These are phyloP conservation scores for Vickermania spadyakhi DNA, from an alignment of 208 protist species.

Conservation along the genomic window DNA sequence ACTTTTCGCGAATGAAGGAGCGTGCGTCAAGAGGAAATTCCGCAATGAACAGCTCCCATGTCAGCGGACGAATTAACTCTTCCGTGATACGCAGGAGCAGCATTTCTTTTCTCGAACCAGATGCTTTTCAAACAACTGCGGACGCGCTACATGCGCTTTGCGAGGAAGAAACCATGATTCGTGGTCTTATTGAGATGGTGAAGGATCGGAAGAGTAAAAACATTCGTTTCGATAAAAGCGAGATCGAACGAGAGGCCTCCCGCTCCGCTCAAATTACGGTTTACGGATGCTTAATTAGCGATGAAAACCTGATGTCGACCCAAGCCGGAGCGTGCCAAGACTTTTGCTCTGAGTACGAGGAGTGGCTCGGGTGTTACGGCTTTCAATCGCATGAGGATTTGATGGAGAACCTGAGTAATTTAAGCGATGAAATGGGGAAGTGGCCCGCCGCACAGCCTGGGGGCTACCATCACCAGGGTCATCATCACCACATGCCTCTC, in stretches of 20 bases:
- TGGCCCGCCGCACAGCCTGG: conserved; percentile 10
- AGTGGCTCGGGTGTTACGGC: conserved; percentile 55
- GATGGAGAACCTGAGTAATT: conserved; percentile 29
- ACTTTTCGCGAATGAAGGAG: conserved; percentile 45
- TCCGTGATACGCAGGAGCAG: not conserved
- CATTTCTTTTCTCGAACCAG: conserved; percentile 7
- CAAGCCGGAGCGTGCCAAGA: conserved; percentile 31
- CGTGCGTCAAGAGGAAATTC: conserved; percentile 15
- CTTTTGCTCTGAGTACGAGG: conserved; percentile 60
- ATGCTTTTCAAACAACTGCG: conserved; percentile 13
- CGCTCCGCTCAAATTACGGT: conserved; percentile 52
- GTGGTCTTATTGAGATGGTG: conserved; percentile 46
- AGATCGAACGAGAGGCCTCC: conserved; percentile 32
- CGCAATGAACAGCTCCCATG: not conserved
- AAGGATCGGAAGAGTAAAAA: conserved; percentile 29
- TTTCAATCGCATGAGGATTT: conserved; percentile 39
- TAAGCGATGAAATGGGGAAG: conserved; percentile 16
- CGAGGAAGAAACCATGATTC: conserved; percentile 54
- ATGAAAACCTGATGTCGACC: conserved; percentile 55
- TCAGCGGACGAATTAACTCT: not conserved
- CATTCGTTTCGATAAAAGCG: conserved; percentile 25
- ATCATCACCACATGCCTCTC: too few relatives aligned
- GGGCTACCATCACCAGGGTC: not conserved
- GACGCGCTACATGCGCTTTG: conserved; percentile 30
- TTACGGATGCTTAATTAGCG: conserved; percentile 69